Evolutionary conservation across 352 stramenopile species (phyloP).

Genomic region (Globisporangium cederbergense): DNA sequence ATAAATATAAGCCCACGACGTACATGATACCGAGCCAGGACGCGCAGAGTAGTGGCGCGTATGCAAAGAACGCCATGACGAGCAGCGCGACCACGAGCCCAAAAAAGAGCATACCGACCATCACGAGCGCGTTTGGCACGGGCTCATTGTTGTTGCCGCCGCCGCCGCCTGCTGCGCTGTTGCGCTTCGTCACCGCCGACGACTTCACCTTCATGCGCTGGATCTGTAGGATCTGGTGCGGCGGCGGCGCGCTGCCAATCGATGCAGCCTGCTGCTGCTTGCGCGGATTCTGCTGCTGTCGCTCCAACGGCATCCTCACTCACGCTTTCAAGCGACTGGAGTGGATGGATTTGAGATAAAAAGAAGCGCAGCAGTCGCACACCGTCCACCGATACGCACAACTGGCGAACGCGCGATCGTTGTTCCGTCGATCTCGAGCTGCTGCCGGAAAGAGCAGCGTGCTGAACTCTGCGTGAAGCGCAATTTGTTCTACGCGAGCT

Average conservation of each 20-base stretch:
- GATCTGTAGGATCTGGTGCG: constrained; percentile 47
- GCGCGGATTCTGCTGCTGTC: constrained; percentile 23
- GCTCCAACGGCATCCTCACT: constrained; percentile 11
- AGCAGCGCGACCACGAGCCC: constrained; percentile 57
- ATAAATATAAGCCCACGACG: constrained; percentile 77
- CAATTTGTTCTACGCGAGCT: not conserved
- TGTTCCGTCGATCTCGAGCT: not conserved
- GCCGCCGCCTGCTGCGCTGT: constrained; percentile 10
- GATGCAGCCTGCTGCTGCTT: not conserved
- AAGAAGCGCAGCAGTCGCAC: not conserved
- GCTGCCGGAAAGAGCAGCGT: not conserved
- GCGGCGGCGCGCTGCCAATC: constrained; percentile 12
- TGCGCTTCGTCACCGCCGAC: constrained; percentile 14
- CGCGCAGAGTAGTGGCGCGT: constrained; percentile 72
- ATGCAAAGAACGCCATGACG: constrained; percentile 81
- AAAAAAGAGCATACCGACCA: constrained; percentile 69
- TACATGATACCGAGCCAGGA: constrained; percentile 82
- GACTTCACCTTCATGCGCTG: constrained; percentile 34
- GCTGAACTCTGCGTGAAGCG: not conserved
- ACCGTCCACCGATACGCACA: not conserved
- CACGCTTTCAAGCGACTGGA: not conserved
- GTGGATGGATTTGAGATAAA: not conserved
- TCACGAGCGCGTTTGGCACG: constrained; percentile 56
- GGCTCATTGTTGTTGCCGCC: constrained; percentile 27
- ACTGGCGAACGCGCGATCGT: not conserved